Evolutionary conservation across 2,329 filamentous ascomycete genomes (phyloP).

Genomic region (Monosporascus sp.): DNA sequence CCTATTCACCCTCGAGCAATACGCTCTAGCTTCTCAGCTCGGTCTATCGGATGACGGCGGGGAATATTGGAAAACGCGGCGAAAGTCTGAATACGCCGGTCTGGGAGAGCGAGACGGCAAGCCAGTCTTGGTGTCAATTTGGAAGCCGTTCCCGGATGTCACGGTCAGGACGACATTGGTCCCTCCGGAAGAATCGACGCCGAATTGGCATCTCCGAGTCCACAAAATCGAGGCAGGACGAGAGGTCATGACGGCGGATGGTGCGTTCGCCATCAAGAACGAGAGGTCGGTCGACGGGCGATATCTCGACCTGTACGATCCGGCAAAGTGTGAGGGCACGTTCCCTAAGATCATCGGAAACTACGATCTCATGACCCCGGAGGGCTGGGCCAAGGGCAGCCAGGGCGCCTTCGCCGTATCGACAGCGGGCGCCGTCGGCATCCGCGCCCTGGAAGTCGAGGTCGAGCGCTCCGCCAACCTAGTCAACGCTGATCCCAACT

Average conservation of each 20-base stretch:
- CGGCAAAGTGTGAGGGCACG: conserved; percentile 43
- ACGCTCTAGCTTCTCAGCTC: conserved; percentile 69
- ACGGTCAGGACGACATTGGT: conserved; percentile 60
- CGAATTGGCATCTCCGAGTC: conserved; percentile 66
- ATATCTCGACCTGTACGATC: conserved; percentile 46
- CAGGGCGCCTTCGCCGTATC: conserved; percentile 53
- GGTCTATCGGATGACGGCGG: conserved; percentile 73
- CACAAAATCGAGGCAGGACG: conserved; percentile 58
- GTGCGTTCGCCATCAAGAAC: conserved; percentile 66
- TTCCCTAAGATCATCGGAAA: conserved; percentile 54
- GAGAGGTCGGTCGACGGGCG: conserved; percentile 43
- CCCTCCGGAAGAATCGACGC: conserved; percentile 51
- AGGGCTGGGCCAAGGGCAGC: conserved; percentile 45
- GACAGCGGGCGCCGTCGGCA: conserved; percentile 50
- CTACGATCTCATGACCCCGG: conserved; percentile 52
- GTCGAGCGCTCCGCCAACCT: conserved; percentile 54
- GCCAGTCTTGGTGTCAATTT: conserved; percentile 62
- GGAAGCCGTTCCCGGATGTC: conserved; percentile 68
- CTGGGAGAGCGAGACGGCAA: conserved; percentile 51
- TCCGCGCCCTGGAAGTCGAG: conserved; percentile 48
- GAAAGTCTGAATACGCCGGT: conserved; percentile 58
- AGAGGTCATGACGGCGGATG: conserved; percentile 67
- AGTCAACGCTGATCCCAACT: conserved; percentile 74
- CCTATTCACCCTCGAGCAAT: conserved; percentile 70
- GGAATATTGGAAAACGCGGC: conserved; percentile 74